phyloP scores from a whole-genome alignment of 2,329 filamentous ascomycete species.

The Colletotrichum liriopes region DNA sequence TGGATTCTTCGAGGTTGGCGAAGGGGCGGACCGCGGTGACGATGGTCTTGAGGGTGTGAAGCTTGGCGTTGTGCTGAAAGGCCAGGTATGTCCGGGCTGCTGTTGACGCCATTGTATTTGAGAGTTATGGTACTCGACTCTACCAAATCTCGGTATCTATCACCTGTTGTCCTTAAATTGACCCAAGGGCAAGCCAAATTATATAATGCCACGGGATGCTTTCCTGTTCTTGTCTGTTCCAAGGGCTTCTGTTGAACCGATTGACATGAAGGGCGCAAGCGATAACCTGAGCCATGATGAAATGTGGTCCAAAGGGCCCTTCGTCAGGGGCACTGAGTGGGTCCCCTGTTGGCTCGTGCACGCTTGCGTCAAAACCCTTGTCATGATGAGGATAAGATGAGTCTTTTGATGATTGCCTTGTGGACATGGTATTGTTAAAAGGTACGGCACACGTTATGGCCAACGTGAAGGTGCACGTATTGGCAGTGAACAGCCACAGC shows the following conservation, averaged over 20 bases:
- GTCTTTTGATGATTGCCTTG: background rate
- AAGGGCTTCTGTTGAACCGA: background rate
- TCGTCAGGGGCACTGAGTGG: background rate
- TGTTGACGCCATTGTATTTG: background rate
- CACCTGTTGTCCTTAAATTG: too few relatives aligned
- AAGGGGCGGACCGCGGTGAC: conserved; percentile 66
- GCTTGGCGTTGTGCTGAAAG: conserved; percentile 61
- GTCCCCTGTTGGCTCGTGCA: background rate
- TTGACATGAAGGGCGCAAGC: conserved; percentile 31
- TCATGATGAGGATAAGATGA: background rate
- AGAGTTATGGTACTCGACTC: background rate
- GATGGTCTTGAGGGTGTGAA: conserved; percentile 59
- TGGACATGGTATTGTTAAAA: background rate
- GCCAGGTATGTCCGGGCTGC: conserved; percentile 58
- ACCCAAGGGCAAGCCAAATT: rapidly evolving
- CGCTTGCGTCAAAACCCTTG: conserved; percentile 43
- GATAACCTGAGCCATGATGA: background rate
- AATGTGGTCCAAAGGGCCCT: conserved; percentile 8
- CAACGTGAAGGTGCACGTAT: too few relatives aligned
- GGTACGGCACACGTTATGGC: too few relatives aligned
- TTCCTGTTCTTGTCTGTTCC: conserved; percentile 1
- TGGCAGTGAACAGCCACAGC: too few relatives aligned
- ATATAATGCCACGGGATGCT: background rate
- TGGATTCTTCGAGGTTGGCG: conserved; percentile 63
- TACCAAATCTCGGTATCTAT: too few relatives aligned